These are phyloP conservation scores for Eragrostis nindensis DNA, from an alignment of 176 grass and related monocot species.

Conservation along the genomic window DNA sequence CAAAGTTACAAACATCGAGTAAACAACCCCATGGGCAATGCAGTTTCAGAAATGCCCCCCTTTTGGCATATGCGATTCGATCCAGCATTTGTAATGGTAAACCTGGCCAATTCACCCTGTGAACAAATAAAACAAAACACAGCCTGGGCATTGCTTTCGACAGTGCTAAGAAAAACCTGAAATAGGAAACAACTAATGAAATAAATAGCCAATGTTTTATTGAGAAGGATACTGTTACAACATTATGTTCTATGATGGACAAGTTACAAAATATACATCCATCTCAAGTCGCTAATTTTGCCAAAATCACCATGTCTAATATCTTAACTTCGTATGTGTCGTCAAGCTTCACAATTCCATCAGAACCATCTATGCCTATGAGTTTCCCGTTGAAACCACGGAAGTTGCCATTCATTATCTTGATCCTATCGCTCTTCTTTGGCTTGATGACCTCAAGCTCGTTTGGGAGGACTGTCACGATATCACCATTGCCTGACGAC, in stretches of 20 bases:
- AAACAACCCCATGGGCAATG: conserved; percentile 11
- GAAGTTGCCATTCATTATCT: conserved; percentile 79
- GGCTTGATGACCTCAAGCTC: conserved; percentile 86
- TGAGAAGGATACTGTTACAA: conserved; percentile 38
- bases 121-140: no score
- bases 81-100: not conserved
- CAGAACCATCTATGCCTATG: conserved; percentile 93
- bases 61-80: not conserved
- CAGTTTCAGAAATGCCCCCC: not conserved
- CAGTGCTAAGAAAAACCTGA: not conserved
- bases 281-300: conserved; percentile 70
- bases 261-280: conserved; percentile 50
- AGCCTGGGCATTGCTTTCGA: no score
- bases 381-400: conserved; percentile 81
- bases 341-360: conserved; percentile 93
- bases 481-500: conserved; percentile 63
- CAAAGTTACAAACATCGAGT: conserved; percentile 16
- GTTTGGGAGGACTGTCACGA: conserved; percentile 48
- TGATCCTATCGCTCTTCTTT: conserved; percentile 89
- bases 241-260: conserved; percentile 43
- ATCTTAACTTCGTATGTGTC: conserved; percentile 96
- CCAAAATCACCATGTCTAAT: conserved; percentile 92
- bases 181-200: not conserved
- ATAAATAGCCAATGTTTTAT: conserved; percentile 43
- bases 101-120: no score